Evolutionary conservation across 228 moss, liverwort and hornwort species (phyloP).

Genomic region (Sphagnum magellanicum): DNA sequence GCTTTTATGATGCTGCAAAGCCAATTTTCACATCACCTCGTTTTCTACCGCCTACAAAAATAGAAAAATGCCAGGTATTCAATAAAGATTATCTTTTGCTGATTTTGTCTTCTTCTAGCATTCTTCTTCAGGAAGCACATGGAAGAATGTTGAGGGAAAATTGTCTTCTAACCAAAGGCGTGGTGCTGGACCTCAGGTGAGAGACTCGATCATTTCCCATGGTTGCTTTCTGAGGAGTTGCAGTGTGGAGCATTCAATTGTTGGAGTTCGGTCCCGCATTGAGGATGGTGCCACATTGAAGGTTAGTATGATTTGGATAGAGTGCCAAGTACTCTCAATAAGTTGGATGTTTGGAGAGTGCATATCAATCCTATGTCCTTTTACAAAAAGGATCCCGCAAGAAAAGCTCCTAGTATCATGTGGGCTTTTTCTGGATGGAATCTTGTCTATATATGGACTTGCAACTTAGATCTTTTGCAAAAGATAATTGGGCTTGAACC

Average conservation of each 20-base stretch:
- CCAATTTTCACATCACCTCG: slow-evolving; percentile 97
- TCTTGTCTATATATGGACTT: background rate
- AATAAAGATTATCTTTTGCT: too few relatives aligned
- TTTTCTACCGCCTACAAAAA: slow-evolving; percentile 82
- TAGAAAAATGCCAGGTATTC: slow-evolving; percentile 77
- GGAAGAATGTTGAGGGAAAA: too few relatives aligned
- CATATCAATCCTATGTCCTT: too few relatives aligned
- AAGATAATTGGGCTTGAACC: background rate
- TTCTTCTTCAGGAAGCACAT: too few relatives aligned
- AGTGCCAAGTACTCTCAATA: background rate
- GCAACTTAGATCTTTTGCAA: background rate
- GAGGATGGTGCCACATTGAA: slow-evolving; percentile 64
- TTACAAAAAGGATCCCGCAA: too few relatives aligned
- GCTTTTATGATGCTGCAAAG: slow-evolving; percentile 84
- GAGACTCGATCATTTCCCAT: slow-evolving; percentile 87
- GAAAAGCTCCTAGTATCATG: too few relatives aligned
- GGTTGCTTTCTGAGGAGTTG: slow-evolving; percentile 77
- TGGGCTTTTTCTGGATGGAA: background rate
- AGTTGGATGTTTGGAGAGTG: too few relatives aligned
- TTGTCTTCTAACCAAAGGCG: too few relatives aligned
- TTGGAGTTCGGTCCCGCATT: slow-evolving; percentile 87
- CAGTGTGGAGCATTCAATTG: slow-evolving; percentile 72
- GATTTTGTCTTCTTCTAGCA: too few relatives aligned
- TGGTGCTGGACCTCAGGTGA: slow-evolving; percentile 25
- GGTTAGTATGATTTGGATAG: slow-evolving; percentile 18